phyloP scores from a whole-genome alignment of 352 stramenopile species.

The Blastocystis sp. region DNA sequence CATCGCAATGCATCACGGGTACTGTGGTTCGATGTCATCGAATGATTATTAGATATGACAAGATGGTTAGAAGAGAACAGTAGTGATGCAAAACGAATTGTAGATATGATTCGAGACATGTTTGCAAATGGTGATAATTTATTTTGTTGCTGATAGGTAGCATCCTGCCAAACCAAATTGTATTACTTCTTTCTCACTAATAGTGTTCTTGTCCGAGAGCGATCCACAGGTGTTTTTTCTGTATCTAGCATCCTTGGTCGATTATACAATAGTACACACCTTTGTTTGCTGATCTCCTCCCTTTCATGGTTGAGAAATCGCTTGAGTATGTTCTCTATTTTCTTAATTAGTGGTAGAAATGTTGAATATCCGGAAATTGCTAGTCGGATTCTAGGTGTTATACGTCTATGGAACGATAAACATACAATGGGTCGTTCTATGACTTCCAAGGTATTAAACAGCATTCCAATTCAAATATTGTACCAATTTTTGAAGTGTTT shows the following conservation, averaged over 20 bases:
- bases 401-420: slow-evolving; percentile 41
- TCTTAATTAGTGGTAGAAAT: background rate
- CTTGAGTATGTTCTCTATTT: background rate
- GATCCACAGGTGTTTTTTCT: background rate
- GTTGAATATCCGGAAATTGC: background rate
- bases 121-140: background rate
- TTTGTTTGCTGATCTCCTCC: background rate
- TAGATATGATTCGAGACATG: slow-evolving; percentile 6
- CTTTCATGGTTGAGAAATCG: slow-evolving; percentile 14
- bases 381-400: background rate
- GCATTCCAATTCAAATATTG: slow-evolving; percentile 18
- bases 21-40: background rate
- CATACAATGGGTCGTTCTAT: slow-evolving; percentile 32
- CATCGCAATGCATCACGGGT: slow-evolving; percentile 9
- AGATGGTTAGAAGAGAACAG: background rate
- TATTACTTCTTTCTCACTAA: slow-evolving; percentile 50
- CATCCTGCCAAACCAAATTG: background rate
- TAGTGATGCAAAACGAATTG: background rate
- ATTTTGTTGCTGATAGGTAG: background rate
- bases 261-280: slow-evolving; percentile 51
- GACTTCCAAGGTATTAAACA: background rate
- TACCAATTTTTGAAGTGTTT: background rate
- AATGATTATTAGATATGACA: background rate
- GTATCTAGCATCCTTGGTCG: background rate
- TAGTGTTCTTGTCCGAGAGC: slow-evolving; percentile 8